phyloP scores from a whole-genome alignment of 177 flowering plant genomes.

The Vitis hybrid region DNA sequence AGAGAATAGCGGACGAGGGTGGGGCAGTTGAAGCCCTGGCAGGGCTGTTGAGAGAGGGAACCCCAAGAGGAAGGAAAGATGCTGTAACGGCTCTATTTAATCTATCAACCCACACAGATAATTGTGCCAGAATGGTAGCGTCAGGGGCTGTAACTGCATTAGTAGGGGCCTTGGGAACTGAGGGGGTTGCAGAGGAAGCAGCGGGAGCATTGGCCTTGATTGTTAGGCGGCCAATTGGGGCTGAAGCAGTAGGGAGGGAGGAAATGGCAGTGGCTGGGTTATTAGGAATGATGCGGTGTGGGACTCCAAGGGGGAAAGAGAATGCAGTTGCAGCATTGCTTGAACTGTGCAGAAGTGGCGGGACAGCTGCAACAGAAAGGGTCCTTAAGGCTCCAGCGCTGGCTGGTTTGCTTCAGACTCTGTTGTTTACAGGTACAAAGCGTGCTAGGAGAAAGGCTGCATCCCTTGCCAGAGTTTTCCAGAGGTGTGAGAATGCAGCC shows the following conservation, averaged over 20 bases:
- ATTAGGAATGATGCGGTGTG: conserved; percentile 77
- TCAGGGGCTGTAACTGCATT: conserved; percentile 69
- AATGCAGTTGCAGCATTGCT: conserved; percentile 93
- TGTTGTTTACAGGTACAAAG: conserved; percentile 78
- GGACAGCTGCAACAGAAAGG: conserved; percentile 56
- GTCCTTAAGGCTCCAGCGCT: conserved; percentile 71
- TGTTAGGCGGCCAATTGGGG: conserved; percentile 73
- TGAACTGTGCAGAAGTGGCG: conserved; percentile 82
- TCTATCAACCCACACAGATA: conserved; percentile 76
- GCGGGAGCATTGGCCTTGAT: conserved; percentile 83
- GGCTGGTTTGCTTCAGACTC: conserved; percentile 61
- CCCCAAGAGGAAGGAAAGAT: conserved; percentile 80
- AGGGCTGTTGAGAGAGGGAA: conserved; percentile 54
- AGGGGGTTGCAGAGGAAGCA: conserved; percentile 89
- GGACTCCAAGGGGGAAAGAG: conserved; percentile 87
- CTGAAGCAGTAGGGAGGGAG: conserved; percentile 70
- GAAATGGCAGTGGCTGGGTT: conserved; percentile 68
- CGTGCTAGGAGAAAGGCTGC: conserved; percentile 94
- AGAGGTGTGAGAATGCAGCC: conserved; percentile 59
- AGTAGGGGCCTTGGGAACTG: conserved; percentile 57
- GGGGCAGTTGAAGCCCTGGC: conserved; percentile 80
- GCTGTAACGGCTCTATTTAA: conserved; percentile 92
- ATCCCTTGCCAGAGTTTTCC: conserved; percentile 86
- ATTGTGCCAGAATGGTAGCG: conserved; percentile 61
- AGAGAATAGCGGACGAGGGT: conserved; percentile 59